phyloP scores from a whole-genome alignment of 176 grass and related monocot genomes.

The Rhynchospora tenuis region DNA sequence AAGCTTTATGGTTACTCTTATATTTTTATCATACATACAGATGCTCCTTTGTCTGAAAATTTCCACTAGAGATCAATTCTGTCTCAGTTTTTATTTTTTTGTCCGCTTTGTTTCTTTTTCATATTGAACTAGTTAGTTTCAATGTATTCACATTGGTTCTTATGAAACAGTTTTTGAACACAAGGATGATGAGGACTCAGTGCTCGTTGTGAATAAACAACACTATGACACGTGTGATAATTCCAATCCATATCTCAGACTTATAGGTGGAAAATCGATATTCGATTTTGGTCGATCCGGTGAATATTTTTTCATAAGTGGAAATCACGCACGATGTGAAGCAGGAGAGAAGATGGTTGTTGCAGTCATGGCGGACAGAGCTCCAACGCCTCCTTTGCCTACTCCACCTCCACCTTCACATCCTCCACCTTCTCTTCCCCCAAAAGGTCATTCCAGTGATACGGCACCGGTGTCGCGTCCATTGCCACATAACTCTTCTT shows the following conservation, averaged over 20 bases:
- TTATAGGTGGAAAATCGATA: constrained; percentile 26
- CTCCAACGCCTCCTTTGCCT: background rate
- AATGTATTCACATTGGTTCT: background rate
- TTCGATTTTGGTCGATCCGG: constrained; percentile 18
- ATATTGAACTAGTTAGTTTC: background rate
- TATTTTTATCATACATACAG: background rate
- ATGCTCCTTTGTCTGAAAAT: background rate
- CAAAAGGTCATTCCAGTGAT: background rate
- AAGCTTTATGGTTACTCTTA: background rate
- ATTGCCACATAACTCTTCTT: background rate
- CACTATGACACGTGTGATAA: constrained; percentile 34
- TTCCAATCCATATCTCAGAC: constrained; percentile 22
- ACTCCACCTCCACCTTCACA: background rate
- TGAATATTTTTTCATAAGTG: constrained; percentile 46
- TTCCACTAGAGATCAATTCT: background rate
- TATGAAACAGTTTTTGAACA: constrained; percentile 47
- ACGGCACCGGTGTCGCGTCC: background rate
- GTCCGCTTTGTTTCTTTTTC: background rate
- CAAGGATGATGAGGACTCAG: constrained; percentile 32
- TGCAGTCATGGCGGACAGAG: background rate
- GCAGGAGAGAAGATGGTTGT: constrained; percentile 39
- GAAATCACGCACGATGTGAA: constrained; percentile 23
- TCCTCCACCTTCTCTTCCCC: background rate
- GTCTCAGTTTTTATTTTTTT: background rate
- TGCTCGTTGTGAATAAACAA: constrained; percentile 30